A percentile compares a stretch with the other conserved stretches of the same genome.
Conservation (phyloP, 805 yeast species). For the Candida broadrunensis region DNA sequence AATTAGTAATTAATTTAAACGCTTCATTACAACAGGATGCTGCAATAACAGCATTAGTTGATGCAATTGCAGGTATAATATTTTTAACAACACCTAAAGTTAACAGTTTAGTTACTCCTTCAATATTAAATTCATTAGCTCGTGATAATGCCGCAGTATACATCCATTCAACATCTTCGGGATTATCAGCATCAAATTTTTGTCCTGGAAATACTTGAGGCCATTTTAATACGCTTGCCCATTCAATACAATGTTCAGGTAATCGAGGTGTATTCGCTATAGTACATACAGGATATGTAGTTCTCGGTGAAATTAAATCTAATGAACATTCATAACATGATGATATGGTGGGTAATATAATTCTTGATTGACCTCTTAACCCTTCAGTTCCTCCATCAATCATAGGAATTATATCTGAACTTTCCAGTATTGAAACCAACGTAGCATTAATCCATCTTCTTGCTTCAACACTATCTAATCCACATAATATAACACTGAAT, state of each 20-base stretch:
- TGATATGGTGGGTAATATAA: slow-evolving; percentile 78
- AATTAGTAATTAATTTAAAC: slow-evolving; percentile 70
- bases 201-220: slow-evolving; percentile 44
- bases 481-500: slow-evolving; percentile 77
- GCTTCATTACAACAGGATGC: slow-evolving; percentile 87
- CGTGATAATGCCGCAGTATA: slow-evolving; percentile 52
- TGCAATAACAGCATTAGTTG: slow-evolving; percentile 90
- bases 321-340: slow-evolving; percentile 94
- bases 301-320: slow-evolving; percentile 62
- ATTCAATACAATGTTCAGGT: slow-evolving; percentile 93
- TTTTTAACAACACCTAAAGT: slow-evolving; percentile 87
- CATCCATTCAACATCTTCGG: slow-evolving; percentile 65
- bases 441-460: slow-evolving; percentile 82
- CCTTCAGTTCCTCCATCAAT: slow-evolving; percentile 98
- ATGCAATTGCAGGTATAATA: slow-evolving; percentile 91
- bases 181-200: slow-evolving; percentile 65
- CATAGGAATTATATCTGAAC: slow-evolving; percentile 41
- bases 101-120: slow-evolving; percentile 69
- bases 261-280: slow-evolving; percentile 91
- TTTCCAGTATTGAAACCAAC: slow-evolving; percentile 61
- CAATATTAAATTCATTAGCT: slow-evolving; percentile 64
- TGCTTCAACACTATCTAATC: slow-evolving; percentile 86
- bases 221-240: slow-evolving; percentile 81
- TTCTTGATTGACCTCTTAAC: slow-evolving; percentile 84
- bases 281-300: slow-evolving; percentile 86